Percentiles rank a stretch among this genome's conserved stretches.
These are phyloP conservation scores for Ophidiomyces ophidiicola DNA, from an alignment of 2,329 filamentous ascomycete genomes.

Conservation along the genomic window DNA sequence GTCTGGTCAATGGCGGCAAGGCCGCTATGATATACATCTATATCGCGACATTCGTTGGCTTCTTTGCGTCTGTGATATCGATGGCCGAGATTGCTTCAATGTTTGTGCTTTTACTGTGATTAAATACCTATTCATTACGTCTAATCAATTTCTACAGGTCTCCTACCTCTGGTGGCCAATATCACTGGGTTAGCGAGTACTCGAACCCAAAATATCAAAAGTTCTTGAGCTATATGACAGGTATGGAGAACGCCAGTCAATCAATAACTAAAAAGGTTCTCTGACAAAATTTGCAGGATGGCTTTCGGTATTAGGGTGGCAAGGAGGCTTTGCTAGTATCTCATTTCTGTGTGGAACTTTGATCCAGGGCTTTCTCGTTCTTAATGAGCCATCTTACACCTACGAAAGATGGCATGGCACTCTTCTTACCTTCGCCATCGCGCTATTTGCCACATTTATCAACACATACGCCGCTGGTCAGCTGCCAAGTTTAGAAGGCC, in stretches of 20 bases:
- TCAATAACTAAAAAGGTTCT: not conserved
- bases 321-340: constrained; percentile 31
- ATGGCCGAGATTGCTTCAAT: constrained; percentile 34
- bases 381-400: constrained; percentile 30
- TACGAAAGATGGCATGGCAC: constrained; percentile 39
- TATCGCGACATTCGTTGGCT: constrained; percentile 23
- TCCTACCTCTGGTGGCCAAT: constrained; percentile 33
- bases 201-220: constrained; percentile 29
- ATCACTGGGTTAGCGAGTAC: constrained; percentile 32
- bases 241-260: constrained; percentile 16
- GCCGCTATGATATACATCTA: constrained; percentile 24
- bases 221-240: constrained; percentile 37
- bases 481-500: constrained; percentile 39
- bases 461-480: constrained; percentile 35
- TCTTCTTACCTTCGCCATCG: constrained; percentile 36
- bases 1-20: constrained; percentile 25
- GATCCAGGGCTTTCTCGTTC: constrained; percentile 27
- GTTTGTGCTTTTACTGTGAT: constrained; percentile 13
- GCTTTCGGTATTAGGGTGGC: constrained; percentile 35
- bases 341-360: constrained; percentile 24
- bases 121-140: not conserved
- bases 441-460: constrained; percentile 29
- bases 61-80: constrained; percentile 23
- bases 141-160: constrained; percentile 1
- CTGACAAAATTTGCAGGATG: constrained; percentile 22